Evolutionary conservation across 73 alveolate genomes (phyloP).

Genomic region (Tetrahymena elliotti): DNA sequence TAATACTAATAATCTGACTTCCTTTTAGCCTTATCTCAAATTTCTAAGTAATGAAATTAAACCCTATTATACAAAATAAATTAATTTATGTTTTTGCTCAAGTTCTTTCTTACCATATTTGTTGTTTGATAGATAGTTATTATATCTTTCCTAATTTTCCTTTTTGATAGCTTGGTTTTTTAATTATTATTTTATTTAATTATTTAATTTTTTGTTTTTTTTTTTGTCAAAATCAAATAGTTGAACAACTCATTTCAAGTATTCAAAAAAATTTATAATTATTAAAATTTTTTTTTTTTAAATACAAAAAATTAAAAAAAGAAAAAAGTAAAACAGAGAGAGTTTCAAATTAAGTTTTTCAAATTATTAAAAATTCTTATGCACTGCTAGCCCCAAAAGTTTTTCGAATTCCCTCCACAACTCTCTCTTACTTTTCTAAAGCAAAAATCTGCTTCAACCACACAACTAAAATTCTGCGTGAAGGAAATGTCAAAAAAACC

Average conservation of each 20-base stretch:
- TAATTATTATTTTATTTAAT: no score
- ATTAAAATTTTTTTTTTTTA: no score
- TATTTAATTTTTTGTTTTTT: background rate
- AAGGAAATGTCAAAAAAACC: background rate
- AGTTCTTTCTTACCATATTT: background rate
- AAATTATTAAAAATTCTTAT: no score
- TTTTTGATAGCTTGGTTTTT: background rate
- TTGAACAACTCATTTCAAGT: background rate
- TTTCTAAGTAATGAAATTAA: background rate
- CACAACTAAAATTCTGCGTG: background rate
- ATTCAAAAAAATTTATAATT: background rate
- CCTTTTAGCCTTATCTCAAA: constrained; percentile 49
- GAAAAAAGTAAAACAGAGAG: background rate
- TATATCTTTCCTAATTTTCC: background rate
- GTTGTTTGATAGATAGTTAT: background rate
- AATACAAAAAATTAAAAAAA: no score
- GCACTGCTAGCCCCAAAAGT: background rate
- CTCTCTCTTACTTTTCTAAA: background rate
- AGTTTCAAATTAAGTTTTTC: background rate
- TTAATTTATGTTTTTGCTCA: background rate
- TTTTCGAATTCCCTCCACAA: background rate
- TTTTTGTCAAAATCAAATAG: background rate
- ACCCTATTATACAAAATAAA: background rate
- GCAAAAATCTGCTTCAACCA: background rate
- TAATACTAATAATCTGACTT: constrained; percentile 90